Conservation (phyloP, 1,284 basidiomycete species). For the Somion occarium region DNA sequence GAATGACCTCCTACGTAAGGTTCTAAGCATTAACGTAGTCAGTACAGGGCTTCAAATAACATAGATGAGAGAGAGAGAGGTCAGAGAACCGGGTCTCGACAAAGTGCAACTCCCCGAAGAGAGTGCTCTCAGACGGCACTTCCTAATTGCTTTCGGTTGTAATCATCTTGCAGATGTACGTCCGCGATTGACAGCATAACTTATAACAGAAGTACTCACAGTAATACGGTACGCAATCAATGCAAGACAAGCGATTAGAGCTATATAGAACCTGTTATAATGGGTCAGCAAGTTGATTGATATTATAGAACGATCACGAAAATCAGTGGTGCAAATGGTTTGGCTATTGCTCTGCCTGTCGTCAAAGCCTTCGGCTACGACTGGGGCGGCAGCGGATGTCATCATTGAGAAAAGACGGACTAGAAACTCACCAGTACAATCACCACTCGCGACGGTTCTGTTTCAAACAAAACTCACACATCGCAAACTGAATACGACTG, state of each 20-base stretch:
- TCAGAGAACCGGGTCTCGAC: constrained; percentile 34
- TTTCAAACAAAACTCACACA: too few relatives aligned
- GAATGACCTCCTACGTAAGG: too few relatives aligned
- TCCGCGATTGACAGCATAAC: background rate
- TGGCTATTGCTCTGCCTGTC: constrained; percentile 32
- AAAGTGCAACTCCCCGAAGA: constrained; percentile 23
- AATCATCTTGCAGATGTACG: constrained; percentile 20
- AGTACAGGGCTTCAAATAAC: background rate
- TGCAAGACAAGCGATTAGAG: background rate
- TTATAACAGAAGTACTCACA: constrained; percentile 7
- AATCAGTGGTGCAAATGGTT: constrained; percentile 22
- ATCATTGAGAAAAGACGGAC: constrained; percentile 18
- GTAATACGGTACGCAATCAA: too few relatives aligned
- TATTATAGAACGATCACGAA: background rate
- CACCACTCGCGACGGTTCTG: too few relatives aligned
- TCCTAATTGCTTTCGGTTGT: constrained; percentile 32
- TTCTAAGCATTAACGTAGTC: too few relatives aligned
- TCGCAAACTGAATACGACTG: too few relatives aligned
- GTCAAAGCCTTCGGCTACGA: constrained; percentile 29
- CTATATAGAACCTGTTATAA: background rate
- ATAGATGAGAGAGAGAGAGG: background rate
- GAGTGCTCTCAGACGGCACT: constrained; percentile 31
- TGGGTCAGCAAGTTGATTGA: background rate
- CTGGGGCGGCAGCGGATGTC: constrained; percentile 31
- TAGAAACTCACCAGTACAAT: too few relatives aligned